Percentiles rank a stretch among this genome's conserved stretches.
Evolutionary conservation across 495 filamentous ascomycete genomes (phyloP).

Genomic region (Penicillium goetzii): DNA sequence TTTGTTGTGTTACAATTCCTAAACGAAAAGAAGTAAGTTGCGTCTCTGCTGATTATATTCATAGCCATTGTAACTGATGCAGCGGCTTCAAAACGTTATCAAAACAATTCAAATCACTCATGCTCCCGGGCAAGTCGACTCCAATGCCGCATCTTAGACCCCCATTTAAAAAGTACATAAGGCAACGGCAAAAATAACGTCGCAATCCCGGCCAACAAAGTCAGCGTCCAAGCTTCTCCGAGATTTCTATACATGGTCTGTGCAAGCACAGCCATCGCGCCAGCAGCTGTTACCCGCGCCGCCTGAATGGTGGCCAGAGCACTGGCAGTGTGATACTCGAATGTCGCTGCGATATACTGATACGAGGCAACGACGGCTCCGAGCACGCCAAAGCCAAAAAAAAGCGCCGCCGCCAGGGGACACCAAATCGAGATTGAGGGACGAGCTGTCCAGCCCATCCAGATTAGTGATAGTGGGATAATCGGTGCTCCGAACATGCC

Average conservation of each 20-base stretch:
- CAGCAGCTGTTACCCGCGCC: slow-evolving; percentile 48
- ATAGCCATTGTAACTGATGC: too few relatives aligned
- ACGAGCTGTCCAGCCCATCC: slow-evolving; percentile 60
- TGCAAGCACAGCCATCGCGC: slow-evolving; percentile 46
- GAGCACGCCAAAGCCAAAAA: slow-evolving; percentile 54
- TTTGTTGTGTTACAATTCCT: too few relatives aligned
- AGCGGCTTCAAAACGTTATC: too few relatives aligned
- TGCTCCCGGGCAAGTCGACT: slow-evolving; percentile 15
- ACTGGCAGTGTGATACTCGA: slow-evolving; percentile 42
- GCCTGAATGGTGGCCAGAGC: slow-evolving; percentile 47
- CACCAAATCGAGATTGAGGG: slow-evolving; percentile 52
- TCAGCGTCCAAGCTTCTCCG: slow-evolving; percentile 54
- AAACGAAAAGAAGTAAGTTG: too few relatives aligned
- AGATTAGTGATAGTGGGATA: slow-evolving; percentile 59
- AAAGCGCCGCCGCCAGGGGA: slow-evolving; percentile 41
- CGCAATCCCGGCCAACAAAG: slow-evolving; percentile 48
- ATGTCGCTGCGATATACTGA: slow-evolving; percentile 55
- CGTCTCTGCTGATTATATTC: too few relatives aligned
- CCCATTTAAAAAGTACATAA: slow-evolving; percentile 38
- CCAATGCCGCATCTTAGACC: slow-evolving; percentile 11
- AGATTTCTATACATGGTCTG: slow-evolving; percentile 52
- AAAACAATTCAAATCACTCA: not conserved
- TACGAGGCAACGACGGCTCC: slow-evolving; percentile 50
- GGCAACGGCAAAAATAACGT: slow-evolving; percentile 52
- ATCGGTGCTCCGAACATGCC: slow-evolving; percentile 56